These are phyloP conservation scores for Gracilaria gracilis DNA, from an alignment of 23 red algal genomes.

Conservation along the genomic window DNA sequence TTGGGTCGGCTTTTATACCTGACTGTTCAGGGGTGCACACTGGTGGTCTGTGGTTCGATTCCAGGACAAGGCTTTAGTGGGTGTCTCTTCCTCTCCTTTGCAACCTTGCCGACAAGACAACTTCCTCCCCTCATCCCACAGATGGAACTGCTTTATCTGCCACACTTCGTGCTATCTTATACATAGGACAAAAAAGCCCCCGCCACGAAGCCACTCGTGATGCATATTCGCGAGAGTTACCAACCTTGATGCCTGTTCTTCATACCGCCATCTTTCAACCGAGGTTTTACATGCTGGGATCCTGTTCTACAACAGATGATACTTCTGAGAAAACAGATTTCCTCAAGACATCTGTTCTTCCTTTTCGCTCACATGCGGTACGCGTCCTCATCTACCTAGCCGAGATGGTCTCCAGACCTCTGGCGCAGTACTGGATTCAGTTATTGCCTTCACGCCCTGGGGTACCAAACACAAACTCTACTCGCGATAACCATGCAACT, in stretches of 20 bases:
- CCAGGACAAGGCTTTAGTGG: too few species aligned
- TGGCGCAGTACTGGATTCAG: slow-evolving; percentile 41
- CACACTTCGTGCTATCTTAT: background rate
- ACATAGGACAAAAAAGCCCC: background rate
- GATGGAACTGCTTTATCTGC: background rate
- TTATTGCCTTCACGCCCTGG: slow-evolving; percentile 24
- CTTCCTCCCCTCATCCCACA: background rate
- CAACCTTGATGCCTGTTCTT: slow-evolving; percentile 26
- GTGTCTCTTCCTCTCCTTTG: slow-evolving; percentile 1
- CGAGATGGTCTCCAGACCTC: background rate
- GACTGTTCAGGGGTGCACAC: too few species aligned
- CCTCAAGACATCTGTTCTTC: background rate
- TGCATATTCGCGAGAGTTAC: slow-evolving; percentile 16
- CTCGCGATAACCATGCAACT: slow-evolving; percentile 25
- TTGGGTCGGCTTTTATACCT: too few species aligned
- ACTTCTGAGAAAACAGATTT: background rate
- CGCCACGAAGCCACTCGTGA: slow-evolving; percentile 24
- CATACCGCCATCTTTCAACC: slow-evolving; percentile 17
- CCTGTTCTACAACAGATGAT: background rate
- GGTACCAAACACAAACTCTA: slow-evolving; percentile 6
- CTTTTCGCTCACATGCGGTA: slow-evolving; percentile 2
- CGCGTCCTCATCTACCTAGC: background rate
- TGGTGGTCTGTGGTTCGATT: too few species aligned
- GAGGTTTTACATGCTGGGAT: background rate
- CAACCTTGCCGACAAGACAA: background rate